Percentiles rank a stretch among this genome's conserved stretches.
phyloP scores from a whole-genome alignment of 768 basidiomycete genomes.

The Macrolepiota dolichaula region DNA sequence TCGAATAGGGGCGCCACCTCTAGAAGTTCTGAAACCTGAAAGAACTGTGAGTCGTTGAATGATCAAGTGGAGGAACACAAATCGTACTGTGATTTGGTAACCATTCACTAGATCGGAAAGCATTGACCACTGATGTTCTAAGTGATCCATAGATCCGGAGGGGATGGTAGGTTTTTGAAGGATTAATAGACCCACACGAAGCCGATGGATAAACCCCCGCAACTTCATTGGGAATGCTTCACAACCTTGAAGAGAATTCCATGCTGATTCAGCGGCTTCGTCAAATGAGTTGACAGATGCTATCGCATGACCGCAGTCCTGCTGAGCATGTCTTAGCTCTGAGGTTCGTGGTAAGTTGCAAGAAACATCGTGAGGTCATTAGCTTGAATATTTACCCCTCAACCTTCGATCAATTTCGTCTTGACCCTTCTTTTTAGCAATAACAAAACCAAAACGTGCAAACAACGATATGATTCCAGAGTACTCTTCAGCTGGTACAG shows the following conservation, averaged over 20 bases:
- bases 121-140: not conserved
- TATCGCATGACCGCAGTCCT: not conserved
- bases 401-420: not conserved
- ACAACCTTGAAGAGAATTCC: not conserved
- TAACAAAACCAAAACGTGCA: not conserved
- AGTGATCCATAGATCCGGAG: not conserved
- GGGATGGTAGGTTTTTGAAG: not conserved
- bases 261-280: not conserved
- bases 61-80: not conserved
- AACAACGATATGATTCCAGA: not conserved
- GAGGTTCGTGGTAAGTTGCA: not conserved
- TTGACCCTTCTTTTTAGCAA: not conserved
- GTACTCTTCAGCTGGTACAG: too few relatives aligned
- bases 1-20: not conserved
- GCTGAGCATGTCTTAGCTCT: not conserved
- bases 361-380: too few relatives aligned
- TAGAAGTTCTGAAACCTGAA: not conserved
- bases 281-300: not conserved
- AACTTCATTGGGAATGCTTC: not conserved
- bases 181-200: not conserved
- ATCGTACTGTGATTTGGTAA: not conserved
- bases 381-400: not conserved
- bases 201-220: not conserved
- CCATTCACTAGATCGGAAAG: not conserved
- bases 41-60: not conserved